Evolutionary conservation across 345 rosid species (phyloP), one percentile per base, ranked within the genome.

Genomic region (Populus deltoides): DNA sequence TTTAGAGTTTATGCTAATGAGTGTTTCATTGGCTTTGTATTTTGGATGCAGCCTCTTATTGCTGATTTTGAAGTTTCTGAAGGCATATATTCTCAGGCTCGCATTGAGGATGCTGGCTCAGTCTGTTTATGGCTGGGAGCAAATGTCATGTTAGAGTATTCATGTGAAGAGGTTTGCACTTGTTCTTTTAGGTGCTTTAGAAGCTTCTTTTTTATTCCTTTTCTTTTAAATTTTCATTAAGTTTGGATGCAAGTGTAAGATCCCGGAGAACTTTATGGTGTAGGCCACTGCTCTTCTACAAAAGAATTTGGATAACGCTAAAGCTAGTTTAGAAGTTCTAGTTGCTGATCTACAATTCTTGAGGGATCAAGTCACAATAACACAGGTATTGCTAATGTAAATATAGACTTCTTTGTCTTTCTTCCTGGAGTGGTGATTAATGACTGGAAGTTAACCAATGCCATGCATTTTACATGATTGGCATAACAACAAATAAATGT

Each of bases 71-170:
- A 89, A 86, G 97, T 92, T 53, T 90, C 93, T 70, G 98, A 97
- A 89, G 97, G 97, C 87, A 92, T 94, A 86, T 92, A 90, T 83
- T 95, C 98, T 20, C 89, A 86, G 75, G 92, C 97, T 83, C 33
- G 80, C 76, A 87, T 94, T 78, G 90, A 90, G 79, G 91, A 92
- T 74, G 72, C 82, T 2, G 97, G 91, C 78, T 91, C 92, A 1
- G 97, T 97, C 38, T 91, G 98, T 82, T 84, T 97, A 81, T 97
- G 98, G 98, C 85, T 94, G 27, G 98, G 93, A 78, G 97, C 97
- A 77, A 97, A 94, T 83, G 97, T 97, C 81, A 94, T 94, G 98
- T 86, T 92, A 85, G 99, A 96, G 85, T 92, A 94, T 84, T 92
- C 99, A 73, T 86, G 90, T 55, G 94, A 89, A 79, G 97, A 91